phyloP scores from a whole-genome alignment of 164 flowering plant species.

The Berberis vulgaris region DNA sequence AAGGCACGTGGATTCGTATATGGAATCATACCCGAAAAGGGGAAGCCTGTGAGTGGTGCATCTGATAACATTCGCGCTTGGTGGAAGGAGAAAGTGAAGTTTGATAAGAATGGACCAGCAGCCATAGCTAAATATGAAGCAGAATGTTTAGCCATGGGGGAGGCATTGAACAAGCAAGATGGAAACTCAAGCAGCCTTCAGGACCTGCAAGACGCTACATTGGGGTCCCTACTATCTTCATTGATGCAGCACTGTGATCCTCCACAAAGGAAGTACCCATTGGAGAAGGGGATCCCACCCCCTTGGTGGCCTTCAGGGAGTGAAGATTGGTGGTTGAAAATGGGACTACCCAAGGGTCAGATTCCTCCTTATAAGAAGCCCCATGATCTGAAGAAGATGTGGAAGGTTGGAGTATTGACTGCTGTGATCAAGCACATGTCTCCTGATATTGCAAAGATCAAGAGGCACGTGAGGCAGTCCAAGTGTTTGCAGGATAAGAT shows the following conservation, averaged over 20 bases:
- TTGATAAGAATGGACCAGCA: neutral
- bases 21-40: too few species aligned
- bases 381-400: neutral
- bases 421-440: conserved; percentile 6
- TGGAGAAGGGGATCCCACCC: neutral
- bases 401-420: conserved; percentile 1
- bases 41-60: too few species aligned
- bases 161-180: neutral
- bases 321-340: conserved; percentile 2
- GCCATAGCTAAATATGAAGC: conserved; percentile 1
- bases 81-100: conserved; percentile 5
- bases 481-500: conserved; percentile 4
- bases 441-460: neutral
- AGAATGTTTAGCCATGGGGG: neutral
- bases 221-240: neutral
- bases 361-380: conserved; percentile 4
- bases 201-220: conserved; percentile 4
- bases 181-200: neutral
- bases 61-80: conserved; percentile 2
- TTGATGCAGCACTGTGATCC: conserved; percentile 3
- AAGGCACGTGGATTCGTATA: neutral
- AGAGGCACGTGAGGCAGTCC: neutral
- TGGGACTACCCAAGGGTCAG: neutral
- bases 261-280: neutral
- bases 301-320: conserved; percentile 3